Evolutionary conservation across 345 rosid species (phyloP).

Genomic region (Noccaea caerulescens): DNA sequence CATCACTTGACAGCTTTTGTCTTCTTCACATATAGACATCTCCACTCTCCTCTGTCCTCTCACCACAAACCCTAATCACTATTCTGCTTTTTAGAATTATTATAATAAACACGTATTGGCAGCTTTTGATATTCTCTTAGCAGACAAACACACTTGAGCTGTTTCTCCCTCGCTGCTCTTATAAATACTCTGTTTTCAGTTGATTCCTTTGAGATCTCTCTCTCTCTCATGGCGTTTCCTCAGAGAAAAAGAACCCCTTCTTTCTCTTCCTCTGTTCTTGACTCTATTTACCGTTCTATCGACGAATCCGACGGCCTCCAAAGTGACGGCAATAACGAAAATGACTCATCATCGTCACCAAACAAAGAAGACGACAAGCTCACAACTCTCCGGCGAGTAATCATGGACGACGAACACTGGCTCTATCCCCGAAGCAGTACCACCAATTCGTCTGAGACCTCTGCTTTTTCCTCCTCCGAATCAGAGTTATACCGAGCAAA

Average conservation of each 20-base stretch:
- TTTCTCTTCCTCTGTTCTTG: slow-evolving; percentile 84
- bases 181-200: slow-evolving; percentile 3
- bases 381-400: slow-evolving; percentile 47
- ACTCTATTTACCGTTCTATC: slow-evolving; percentile 71
- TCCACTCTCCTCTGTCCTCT: slow-evolving; percentile 34
- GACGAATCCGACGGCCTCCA: slow-evolving; percentile 50
- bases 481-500: slow-evolving; percentile 45
- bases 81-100: neutral
- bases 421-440: slow-evolving; percentile 50
- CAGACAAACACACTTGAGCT: slow-evolving; percentile 53
- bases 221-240: slow-evolving; percentile 39
- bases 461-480: slow-evolving; percentile 62
- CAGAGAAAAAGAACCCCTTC: slow-evolving; percentile 79
- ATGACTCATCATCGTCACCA: slow-evolving; percentile 32
- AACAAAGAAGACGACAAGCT: slow-evolving; percentile 18
- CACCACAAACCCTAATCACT: slow-evolving; percentile 28
- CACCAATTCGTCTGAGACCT: slow-evolving; percentile 59
- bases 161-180: slow-evolving; percentile 21
- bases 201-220: slow-evolving; percentile 31
- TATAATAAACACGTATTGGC: slow-evolving; percentile 36
- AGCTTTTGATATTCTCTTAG: slow-evolving; percentile 69
- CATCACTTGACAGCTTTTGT: slow-evolving; percentile 40
- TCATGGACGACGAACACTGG: slow-evolving; percentile 58
- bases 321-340: slow-evolving; percentile 44
- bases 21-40: slow-evolving; percentile 32